A percentile compares a stretch with the other conserved stretches of the same genome.
Conservation (phyloP, 2,329 filamentous ascomycete genomes). For the Nigrograna mackinnonii region DNA sequence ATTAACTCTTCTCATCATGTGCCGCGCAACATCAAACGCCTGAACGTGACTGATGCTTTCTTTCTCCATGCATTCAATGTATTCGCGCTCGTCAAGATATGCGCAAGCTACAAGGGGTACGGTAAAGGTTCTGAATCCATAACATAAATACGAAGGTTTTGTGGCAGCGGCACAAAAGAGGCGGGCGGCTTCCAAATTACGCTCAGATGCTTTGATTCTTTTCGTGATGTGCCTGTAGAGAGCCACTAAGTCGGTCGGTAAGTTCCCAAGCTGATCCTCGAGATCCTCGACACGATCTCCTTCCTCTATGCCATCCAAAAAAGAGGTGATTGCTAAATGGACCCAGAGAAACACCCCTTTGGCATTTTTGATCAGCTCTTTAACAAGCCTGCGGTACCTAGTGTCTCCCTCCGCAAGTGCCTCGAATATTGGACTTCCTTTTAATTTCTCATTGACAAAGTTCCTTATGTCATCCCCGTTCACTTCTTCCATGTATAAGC, state of each 20-base stretch:
- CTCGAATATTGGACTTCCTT: constrained; percentile 1
- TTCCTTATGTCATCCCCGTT: constrained; percentile 5
- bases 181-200: neutral
- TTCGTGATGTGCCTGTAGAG: neutral
- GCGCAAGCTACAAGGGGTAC: too few relatives aligned
- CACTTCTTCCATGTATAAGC: constrained; percentile 3
- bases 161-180: neutral
- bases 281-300: neutral
- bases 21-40: neutral
- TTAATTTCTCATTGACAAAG: neutral
- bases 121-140: too few relatives aligned
- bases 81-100: neutral
- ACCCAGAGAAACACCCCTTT: too few relatives aligned
- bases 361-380: neutral
- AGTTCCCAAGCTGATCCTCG: neutral
- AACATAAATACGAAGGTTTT: neutral
- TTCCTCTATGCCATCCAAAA: neutral
- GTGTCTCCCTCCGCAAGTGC: neutral
- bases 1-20: neutral
- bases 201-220: neutral
- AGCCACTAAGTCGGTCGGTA: neutral
- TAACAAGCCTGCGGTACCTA: neutral
- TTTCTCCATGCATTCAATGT: neutral
- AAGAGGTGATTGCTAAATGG: neutral
- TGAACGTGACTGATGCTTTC: neutral